These are phyloP conservation scores for Iris pallida DNA, from an alignment of 116 monocot genomes.

Conservation along the genomic window DNA sequence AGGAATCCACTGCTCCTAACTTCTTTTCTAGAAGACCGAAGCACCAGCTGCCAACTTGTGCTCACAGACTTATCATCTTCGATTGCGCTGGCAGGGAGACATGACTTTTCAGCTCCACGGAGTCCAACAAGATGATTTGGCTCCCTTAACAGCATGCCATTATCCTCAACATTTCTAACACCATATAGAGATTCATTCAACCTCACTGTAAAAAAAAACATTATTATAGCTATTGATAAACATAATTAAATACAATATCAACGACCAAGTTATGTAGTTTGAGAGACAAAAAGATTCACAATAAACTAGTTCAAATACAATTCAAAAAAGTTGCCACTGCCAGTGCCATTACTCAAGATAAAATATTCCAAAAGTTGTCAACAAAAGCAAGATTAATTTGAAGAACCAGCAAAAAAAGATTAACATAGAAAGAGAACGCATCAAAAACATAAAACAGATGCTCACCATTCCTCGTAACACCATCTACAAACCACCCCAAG, in stretches of 20 bases:
- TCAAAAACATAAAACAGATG: conserved; percentile 6
- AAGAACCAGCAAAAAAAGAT: background rate
- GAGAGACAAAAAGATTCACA: background rate
- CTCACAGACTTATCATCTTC: conserved; percentile 26
- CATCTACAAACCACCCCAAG: conserved; percentile 76
- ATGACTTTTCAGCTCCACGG: conserved; percentile 45
- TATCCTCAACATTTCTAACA: conserved; percentile 44
- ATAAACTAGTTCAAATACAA: no score
- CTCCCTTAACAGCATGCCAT: conserved; percentile 35
- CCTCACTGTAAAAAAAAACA: no score
- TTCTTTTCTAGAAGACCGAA: conserved; percentile 13
- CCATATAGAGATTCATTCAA: conserved; percentile 63
- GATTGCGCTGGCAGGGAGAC: conserved; percentile 34
- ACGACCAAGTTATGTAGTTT: no score
- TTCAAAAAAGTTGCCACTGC: no score
- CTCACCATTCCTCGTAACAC: conserved; percentile 69
- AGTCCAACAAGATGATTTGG: conserved; percentile 22
- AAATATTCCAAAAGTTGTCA: background rate
- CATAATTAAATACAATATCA: conserved; percentile 1
- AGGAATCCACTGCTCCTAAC: background rate
- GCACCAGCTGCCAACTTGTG: conserved; percentile 17
- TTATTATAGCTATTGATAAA: no score
- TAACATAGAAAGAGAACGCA: background rate
- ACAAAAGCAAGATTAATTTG: background rate
- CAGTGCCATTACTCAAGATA: background rate